A percentile compares a stretch with the other conserved stretches of the same genome.
phyloP scores from a whole-genome alignment of 257 asterid species.

The Solanum habrochaites region DNA sequence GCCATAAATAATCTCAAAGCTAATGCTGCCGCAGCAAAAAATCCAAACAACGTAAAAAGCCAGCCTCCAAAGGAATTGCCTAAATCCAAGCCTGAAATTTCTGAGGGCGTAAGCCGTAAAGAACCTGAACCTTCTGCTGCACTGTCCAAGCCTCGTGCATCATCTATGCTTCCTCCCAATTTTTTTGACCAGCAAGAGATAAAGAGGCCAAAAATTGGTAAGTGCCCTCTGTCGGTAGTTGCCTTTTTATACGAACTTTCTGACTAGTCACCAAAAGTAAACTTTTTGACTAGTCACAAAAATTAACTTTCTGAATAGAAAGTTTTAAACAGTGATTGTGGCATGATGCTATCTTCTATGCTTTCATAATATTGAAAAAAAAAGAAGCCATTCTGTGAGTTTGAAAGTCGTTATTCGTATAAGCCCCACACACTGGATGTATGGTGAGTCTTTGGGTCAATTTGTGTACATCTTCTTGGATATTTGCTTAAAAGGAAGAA shows the following conservation, averaged over 20 bases:
- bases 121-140: slow-evolving; percentile 35
- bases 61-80: slow-evolving; percentile 36
- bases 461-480: background rate
- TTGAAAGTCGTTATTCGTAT: background rate
- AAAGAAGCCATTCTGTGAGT: background rate
- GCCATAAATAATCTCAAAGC: slow-evolving; percentile 70
- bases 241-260: background rate
- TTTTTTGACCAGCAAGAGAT: slow-evolving; percentile 58
- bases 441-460: background rate
- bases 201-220: slow-evolving; percentile 72
- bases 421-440: background rate
- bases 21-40: slow-evolving; percentile 49
- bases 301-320: background rate
- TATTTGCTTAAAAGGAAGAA: background rate
- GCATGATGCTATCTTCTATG: background rate
- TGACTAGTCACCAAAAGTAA: background rate
- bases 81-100: slow-evolving; percentile 29
- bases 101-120: slow-evolving; percentile 12
- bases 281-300: background rate
- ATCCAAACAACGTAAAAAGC: slow-evolving; percentile 19
- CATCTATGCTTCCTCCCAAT: slow-evolving; percentile 64
- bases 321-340: background rate
- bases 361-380: background rate
- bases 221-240: slow-evolving; percentile 6
- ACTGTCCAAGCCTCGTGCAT: slow-evolving; percentile 20